Percentiles rank a stretch among this genome's conserved stretches.
phyloP scores from a whole-genome alignment of 768 basidiomycete species.

The Rickenella mellea region DNA sequence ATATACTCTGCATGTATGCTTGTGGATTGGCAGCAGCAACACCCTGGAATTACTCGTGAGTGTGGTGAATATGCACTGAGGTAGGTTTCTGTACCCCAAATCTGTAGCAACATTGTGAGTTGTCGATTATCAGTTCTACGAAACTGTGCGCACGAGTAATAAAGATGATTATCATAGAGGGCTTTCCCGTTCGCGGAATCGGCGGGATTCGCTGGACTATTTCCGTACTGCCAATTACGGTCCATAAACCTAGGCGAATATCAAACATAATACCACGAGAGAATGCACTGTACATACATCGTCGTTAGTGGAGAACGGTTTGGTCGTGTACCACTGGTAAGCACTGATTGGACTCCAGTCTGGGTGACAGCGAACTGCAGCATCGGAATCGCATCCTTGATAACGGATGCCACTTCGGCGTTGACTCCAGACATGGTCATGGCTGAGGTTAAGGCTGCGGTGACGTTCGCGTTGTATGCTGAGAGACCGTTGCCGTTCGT shows the following conservation, averaged over 20 bases:
- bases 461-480: neutral
- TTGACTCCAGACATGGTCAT: slow-evolving; percentile 12
- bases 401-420: slow-evolving; percentile 7
- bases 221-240: slow-evolving; percentile 63
- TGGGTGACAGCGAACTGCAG: slow-evolving; percentile 19
- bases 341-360: neutral
- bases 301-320: slow-evolving; percentile 20
- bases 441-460: neutral
- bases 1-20: slow-evolving; percentile 59
- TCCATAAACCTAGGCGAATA: slow-evolving; percentile 61
- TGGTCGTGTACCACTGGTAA: neutral
- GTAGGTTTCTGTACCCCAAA: neutral
- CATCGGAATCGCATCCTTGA: slow-evolving; percentile 29
- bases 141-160: slow-evolving; percentile 48
- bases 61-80: neutral
- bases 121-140: too few species aligned
- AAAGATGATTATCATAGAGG: slow-evolving; percentile 71
- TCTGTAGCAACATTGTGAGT: too few species aligned
- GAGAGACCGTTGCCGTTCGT: slow-evolving; percentile 38
- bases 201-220: slow-evolving; percentile 64
- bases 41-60: slow-evolving; percentile 30
- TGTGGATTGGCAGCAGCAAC: slow-evolving; percentile 56
- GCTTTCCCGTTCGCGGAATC: slow-evolving; percentile 61
- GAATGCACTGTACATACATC: slow-evolving; percentile 17
- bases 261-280: slow-evolving; percentile 1